Conservation (phyloP, 2,329 filamentous ascomycete genomes). For the Didymella glomerata region DNA sequence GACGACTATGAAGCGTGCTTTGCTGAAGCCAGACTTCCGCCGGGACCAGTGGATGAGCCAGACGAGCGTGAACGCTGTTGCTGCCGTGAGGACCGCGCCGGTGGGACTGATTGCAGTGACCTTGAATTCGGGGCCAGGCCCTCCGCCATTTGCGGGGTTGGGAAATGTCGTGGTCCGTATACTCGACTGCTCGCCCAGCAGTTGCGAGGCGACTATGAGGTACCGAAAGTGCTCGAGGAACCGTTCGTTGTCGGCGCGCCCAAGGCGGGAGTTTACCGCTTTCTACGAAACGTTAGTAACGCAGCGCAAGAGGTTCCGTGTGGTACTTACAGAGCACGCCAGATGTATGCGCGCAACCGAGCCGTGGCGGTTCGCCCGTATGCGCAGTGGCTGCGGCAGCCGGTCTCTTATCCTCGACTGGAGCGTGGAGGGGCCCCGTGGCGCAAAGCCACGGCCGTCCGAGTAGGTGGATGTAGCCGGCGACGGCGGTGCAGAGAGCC, state of each 20-base stretch:
- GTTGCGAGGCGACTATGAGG: constrained; percentile 88
- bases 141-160: constrained; percentile 37
- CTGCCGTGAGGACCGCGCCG: constrained; percentile 71
- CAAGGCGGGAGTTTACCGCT: constrained; percentile 75
- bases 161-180: constrained; percentile 47
- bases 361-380: constrained; percentile 47
- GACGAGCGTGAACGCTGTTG: constrained; percentile 67
- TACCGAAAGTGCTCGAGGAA: constrained; percentile 95
- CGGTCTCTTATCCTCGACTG: constrained; percentile 59
- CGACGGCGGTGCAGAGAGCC: constrained; percentile 34
- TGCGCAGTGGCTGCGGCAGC: constrained; percentile 58
- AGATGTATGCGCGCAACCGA: constrained; percentile 50
- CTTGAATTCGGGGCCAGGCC: constrained; percentile 44
- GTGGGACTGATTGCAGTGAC: constrained; percentile 64
- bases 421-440: constrained; percentile 59
- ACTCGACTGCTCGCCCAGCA: constrained; percentile 71
- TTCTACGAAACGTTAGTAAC: constrained; percentile 58
- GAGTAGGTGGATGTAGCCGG: constrained; percentile 28
- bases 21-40: constrained; percentile 63
- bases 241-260: constrained; percentile 78
- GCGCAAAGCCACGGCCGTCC: constrained; percentile 56
- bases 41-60: constrained; percentile 77
- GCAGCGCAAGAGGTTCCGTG: not conserved
- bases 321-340: constrained; percentile 48
- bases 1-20: constrained; percentile 60